Evolutionary conservation across 768 basidiomycete species (phyloP).

Genomic region (Tricholoma sp.): DNA sequence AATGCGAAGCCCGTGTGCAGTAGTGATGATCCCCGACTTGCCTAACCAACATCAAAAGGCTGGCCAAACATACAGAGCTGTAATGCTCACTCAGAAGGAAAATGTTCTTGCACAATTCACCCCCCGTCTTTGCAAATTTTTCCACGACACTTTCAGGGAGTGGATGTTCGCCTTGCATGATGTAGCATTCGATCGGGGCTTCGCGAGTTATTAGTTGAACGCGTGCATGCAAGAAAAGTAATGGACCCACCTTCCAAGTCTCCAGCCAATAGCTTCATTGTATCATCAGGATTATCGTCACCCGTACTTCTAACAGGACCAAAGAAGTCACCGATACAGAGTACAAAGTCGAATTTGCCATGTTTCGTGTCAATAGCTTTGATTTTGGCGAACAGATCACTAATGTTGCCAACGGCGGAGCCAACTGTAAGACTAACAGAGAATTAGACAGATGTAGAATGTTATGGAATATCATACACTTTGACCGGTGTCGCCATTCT

Average conservation of each 20-base stretch:
- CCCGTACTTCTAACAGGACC: constrained; percentile 40
- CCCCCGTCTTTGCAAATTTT: constrained; percentile 69
- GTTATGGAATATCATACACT: constrained; percentile 22
- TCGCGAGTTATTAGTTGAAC: constrained; percentile 6
- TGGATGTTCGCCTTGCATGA: constrained; percentile 81
- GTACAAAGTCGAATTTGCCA: constrained; percentile 83
- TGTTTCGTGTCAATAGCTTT: constrained; percentile 84
- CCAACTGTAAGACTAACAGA: constrained; percentile 65
- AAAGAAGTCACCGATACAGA: constrained; percentile 87
- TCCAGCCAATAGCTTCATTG: constrained; percentile 60
- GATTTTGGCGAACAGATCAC: constrained; percentile 75
- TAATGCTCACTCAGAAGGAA: constrained; percentile 72
- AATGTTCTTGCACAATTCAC: constrained; percentile 78
- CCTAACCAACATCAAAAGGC: constrained; percentile 34
- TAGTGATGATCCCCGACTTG: constrained; percentile 78
- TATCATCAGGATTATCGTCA: constrained; percentile 41
- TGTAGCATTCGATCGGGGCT: constrained; percentile 90
- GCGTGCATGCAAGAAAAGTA: not conserved
- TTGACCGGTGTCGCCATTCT: constrained; percentile 27
- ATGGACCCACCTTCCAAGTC: constrained; percentile 51
- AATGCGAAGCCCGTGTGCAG: constrained; percentile 75
- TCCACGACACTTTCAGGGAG: constrained; percentile 71
- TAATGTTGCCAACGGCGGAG: constrained; percentile 69
- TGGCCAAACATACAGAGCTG: not conserved
- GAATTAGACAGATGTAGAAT: not conserved